phyloP scores from a whole-genome alignment of 2,329 filamentous ascomycete genomes.

The Thelonectria discophora region DNA sequence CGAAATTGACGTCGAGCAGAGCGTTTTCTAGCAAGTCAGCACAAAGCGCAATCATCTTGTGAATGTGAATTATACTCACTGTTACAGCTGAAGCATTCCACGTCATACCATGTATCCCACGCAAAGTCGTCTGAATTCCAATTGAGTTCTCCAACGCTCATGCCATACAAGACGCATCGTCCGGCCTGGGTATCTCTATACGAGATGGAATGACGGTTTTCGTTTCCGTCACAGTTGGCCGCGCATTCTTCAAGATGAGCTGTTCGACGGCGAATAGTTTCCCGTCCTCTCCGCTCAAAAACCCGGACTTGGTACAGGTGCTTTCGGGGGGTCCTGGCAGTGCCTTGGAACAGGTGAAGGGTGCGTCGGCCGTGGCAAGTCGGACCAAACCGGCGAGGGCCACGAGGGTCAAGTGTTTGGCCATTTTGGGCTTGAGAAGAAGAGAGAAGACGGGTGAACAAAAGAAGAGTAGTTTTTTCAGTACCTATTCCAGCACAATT shows the following conservation, averaged over 20 bases:
- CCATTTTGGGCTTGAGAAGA: not conserved
- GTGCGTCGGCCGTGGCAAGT: not conserved
- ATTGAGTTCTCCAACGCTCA: not conserved
- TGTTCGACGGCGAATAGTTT: not conserved
- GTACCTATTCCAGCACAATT: not conserved
- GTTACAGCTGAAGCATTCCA: not conserved
- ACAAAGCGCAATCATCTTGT: not conserved
- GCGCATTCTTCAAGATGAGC: not conserved
- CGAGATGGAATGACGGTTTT: not conserved
- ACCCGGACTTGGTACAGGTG: not conserved
- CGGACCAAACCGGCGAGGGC: not conserved
- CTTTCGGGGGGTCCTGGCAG: not conserved
- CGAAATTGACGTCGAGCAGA: not conserved
- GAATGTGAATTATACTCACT: not conserved
- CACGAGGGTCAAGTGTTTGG: not conserved
- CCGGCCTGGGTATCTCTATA: not conserved
- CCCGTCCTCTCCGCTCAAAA: not conserved
- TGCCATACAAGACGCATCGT: not conserved
- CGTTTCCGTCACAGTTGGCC: not conserved
- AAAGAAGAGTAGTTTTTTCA: not conserved
- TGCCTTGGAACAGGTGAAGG: not conserved
- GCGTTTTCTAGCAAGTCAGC: slow-evolving; percentile 3
- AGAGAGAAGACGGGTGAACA: not conserved
- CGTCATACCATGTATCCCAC: not conserved
- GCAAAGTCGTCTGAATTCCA: not conserved